Base-by-base conservation (phyloP, 441 rosid species). In the Erodium texanum region DNA sequence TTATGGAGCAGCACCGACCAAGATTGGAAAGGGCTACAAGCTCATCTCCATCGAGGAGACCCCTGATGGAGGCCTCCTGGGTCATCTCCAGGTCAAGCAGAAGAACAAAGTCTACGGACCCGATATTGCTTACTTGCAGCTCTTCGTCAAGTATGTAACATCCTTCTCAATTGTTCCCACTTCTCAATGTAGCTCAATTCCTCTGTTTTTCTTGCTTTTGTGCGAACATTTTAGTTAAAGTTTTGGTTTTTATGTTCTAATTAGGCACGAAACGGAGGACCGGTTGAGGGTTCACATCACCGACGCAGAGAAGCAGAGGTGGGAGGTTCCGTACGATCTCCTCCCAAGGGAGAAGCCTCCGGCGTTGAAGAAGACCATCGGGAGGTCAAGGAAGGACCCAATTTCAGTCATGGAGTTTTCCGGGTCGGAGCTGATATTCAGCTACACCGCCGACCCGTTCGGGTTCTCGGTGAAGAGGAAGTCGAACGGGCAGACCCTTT, bases 281-380 rank as follows among this genome's bases (percentile, higher is more conserved):
- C 94, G 97, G 14, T 77, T 94, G 59, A 84, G 96, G 67, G 94
- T 94, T 1, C 86, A 79, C 77, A 90, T 90, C 62, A 92, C 99
- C 0, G 99, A 94, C 76, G 93, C 98, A 1, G 76, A 78, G 79
- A 84, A 88, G 73, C 83, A 81, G 76, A 75, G 98, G 74, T 94
- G 99, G 99, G 99, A 92, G 74, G 96, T 94, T 0, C 99, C 99
- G 0, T 92, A 90, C 84, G 77, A 81, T 68, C 89, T 94, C 36
- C 75, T 94, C 38, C 98, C 94, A 0, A 78, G 98, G 66, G 93
- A 92, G 64, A 79, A 77, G 32, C 90, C 98, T 0, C 94, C 94
- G 22, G 75, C 66, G 22, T 24, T 71, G 62, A 86, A 84, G 54
- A 82, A 79, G 71, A 71, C 79, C 8, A 82, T 82, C 59, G 83